Percentiles rank a stretch among this genome's conserved stretches.
These are phyloP conservation scores for Conticribra weissflogii DNA, from an alignment of 108 stramenopile species.

Conservation along the genomic window DNA sequence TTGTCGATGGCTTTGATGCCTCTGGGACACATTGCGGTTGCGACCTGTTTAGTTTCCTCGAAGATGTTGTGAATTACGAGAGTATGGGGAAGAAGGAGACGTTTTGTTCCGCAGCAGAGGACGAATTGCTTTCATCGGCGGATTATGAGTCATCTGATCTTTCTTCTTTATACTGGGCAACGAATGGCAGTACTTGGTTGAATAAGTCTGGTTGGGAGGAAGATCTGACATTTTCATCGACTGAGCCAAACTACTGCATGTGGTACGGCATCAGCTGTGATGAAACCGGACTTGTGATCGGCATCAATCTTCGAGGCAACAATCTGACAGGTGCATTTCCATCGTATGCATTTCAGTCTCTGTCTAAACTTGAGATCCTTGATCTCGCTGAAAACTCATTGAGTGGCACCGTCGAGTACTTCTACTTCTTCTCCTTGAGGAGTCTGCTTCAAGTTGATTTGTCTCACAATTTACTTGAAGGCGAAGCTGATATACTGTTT, in stretches of 20 bases:
- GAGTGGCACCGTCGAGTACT: background rate
- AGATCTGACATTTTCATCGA: background rate
- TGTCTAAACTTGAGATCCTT: background rate
- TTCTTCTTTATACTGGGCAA: background rate
- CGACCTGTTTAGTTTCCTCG: no score
- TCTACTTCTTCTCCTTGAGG: slow-evolving; percentile 34
- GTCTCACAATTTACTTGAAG: slow-evolving; percentile 18
- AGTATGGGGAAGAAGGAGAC: no score
- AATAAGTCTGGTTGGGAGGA: background rate
- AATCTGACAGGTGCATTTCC: background rate
- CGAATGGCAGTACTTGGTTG: background rate
- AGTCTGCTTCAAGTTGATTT: slow-evolving; percentile 33
- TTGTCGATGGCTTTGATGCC: no score
- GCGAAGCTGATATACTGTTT: slow-evolving; percentile 59
- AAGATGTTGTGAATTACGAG: no score
- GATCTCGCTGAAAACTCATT: background rate
- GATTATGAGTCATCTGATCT: background rate
- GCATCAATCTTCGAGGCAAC: background rate
- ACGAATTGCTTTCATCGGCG: no score
- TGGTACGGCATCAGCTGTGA: background rate
- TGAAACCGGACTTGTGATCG: background rate
- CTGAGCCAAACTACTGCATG: no score
- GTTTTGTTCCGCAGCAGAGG: no score
- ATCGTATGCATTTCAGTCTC: background rate
- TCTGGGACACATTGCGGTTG: no score